phyloP scores from a whole-genome alignment of 73 alveolate species.

The Paramecium sonneborni region DNA sequence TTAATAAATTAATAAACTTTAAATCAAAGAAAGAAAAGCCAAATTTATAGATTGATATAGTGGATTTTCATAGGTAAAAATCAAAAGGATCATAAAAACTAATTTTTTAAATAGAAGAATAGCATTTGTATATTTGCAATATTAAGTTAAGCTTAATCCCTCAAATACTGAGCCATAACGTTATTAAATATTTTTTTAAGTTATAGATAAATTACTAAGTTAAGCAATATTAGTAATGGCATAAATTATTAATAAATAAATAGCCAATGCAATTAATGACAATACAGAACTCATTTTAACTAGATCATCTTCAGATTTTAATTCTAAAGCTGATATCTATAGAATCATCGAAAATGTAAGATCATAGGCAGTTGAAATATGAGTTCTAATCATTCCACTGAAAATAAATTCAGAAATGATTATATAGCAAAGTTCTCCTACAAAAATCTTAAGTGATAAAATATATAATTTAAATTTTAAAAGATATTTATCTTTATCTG shows the following conservation, averaged over 20 bases:
- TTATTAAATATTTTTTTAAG: not conserved
- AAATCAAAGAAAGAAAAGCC: not conserved
- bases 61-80: not conserved
- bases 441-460: not conserved
- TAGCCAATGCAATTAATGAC: not conserved
- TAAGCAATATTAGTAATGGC: not conserved
- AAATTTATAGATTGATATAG: not conserved
- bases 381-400: conserved; percentile 19
- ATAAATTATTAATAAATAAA: not conserved
- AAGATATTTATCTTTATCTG: not conserved
- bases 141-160: not conserved
- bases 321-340: not conserved
- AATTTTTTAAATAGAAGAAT: not conserved
- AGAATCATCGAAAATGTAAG: not conserved
- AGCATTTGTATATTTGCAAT: not conserved
- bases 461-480: not conserved
- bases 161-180: not conserved
- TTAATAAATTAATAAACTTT: not conserved
- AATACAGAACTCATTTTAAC: not conserved
- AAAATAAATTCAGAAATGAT: not conserved
- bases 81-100: not conserved
- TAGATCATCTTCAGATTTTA: not conserved
- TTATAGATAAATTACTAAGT: not conserved
- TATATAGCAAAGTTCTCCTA: not conserved
- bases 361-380: conserved; percentile 36